Evolutionary conservation across 73 alveolate genomes (phyloP).

Genomic region (Tetrahymena elliotti): DNA sequence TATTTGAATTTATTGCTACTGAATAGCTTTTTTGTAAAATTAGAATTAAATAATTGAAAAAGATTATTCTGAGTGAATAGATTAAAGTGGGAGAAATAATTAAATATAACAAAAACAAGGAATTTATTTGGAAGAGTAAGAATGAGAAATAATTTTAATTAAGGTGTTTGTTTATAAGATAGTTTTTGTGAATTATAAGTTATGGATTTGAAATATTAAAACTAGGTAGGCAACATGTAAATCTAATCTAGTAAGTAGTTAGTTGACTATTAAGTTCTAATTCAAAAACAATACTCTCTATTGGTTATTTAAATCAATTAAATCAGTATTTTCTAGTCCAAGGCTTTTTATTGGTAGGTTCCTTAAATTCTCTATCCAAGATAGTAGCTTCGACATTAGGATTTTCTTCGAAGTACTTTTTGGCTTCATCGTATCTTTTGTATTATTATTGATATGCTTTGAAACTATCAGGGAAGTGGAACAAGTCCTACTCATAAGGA

Average conservation of each 20-base stretch:
- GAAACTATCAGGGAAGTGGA: conserved; percentile 27
- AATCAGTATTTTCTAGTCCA: conserved; percentile 44
- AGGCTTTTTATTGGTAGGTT: conserved; percentile 22
- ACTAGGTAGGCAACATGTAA: conserved; percentile 1
- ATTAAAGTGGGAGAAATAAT: background rate
- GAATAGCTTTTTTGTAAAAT: too few species aligned
- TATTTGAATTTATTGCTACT: too few species aligned
- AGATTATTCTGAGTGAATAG: background rate
- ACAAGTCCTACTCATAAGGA: conserved; percentile 32
- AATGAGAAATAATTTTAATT: background rate
- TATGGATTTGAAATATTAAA: background rate
- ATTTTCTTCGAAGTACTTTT: conserved; percentile 24
- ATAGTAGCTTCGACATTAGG: conserved; percentile 32
- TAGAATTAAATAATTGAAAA: too few species aligned
- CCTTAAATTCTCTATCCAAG: background rate
- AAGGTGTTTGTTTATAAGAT: background rate
- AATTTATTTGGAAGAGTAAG: background rate
- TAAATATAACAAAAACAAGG: background rate
- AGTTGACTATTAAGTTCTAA: background rate
- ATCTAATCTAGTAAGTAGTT: background rate
- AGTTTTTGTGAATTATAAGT: background rate
- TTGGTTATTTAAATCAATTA: background rate
- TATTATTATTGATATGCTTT: background rate
- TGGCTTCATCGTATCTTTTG: conserved; percentile 39
- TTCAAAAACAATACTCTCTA: background rate